A percentile compares a stretch with the other conserved stretches of the same genome.
phyloP scores from a whole-genome alignment of 2,329 filamentous ascomycete species.

The Fusarium virguliforme region DNA sequence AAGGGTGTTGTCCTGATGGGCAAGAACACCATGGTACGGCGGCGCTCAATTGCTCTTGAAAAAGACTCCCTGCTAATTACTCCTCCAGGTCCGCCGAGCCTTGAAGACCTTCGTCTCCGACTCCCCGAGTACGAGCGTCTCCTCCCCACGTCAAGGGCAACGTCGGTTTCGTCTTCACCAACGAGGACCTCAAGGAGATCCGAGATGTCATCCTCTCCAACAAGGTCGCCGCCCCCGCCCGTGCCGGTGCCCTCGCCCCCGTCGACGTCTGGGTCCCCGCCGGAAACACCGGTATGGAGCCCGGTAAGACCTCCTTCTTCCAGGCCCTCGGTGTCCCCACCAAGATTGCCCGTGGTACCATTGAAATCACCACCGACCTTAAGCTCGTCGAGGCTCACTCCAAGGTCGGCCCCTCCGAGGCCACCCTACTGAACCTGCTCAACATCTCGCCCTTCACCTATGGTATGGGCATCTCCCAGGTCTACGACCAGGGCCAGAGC shows the following conservation, averaged over 20 bases:
- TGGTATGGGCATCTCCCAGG: conserved; percentile 95
- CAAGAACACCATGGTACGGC: conserved; percentile 98
- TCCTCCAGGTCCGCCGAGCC: conserved; percentile 86
- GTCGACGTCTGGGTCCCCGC: conserved; percentile 94
- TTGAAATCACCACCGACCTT: conserved; percentile 98
- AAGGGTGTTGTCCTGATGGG: conserved; percentile 98
- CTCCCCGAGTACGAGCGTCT: conserved; percentile 97
- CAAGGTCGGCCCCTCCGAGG: conserved; percentile 99
- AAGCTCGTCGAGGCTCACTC: conserved; percentile 94
- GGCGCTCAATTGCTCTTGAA: not conserved
- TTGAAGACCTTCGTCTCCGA: conserved; percentile 94
- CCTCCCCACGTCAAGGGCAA: conserved; percentile 95
- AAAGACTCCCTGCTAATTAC: conserved; percentile 35
- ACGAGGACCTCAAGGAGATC: conserved; percentile 90
- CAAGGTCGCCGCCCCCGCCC: conserved; percentile 97
- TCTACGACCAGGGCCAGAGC: conserved; percentile 97
- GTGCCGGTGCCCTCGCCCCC: conserved; percentile 97
- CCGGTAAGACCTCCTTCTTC: conserved; percentile 99
- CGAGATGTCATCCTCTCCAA: conserved; percentile 96
- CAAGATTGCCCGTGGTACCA: conserved; percentile 99
- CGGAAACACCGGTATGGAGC: conserved; percentile 99
- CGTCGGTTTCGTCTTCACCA: conserved; percentile 99
- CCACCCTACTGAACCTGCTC: conserved; percentile 98
- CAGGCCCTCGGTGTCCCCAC: conserved; percentile 99
- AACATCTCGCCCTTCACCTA: conserved; percentile 99